phyloP scores from a whole-genome alignment of 2,329 filamentous ascomycete species.

The Corinectria fuckeliana region DNA sequence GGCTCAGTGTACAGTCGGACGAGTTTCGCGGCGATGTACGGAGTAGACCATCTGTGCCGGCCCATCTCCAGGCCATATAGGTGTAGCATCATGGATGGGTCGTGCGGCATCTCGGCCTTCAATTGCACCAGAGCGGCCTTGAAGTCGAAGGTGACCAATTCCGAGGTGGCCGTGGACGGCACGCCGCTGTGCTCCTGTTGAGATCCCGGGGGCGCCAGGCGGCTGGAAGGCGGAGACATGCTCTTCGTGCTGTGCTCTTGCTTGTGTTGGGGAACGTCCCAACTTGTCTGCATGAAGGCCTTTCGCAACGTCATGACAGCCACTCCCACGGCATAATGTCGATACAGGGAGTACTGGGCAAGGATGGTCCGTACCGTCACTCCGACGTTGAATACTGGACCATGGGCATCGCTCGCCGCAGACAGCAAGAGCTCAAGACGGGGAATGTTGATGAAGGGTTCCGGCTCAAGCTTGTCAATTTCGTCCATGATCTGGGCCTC shows the following conservation, averaged over 20 bases:
- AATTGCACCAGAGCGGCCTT: slow-evolving; percentile 83
- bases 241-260: slow-evolving; percentile 39
- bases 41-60: slow-evolving; percentile 84
- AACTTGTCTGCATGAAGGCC: slow-evolving; percentile 66
- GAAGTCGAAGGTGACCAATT: slow-evolving; percentile 82
- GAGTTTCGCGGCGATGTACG: slow-evolving; percentile 79
- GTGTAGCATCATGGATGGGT: slow-evolving; percentile 92
- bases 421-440: slow-evolving; percentile 86
- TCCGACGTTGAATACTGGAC: slow-evolving; percentile 86
- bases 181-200: slow-evolving; percentile 42
- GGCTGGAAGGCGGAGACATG: slow-evolving; percentile 36
- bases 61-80: slow-evolving; percentile 83
- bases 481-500: slow-evolving; percentile 93
- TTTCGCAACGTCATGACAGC: slow-evolving; percentile 77
- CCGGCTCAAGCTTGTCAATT: slow-evolving; percentile 80
- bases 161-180: slow-evolving; percentile 50
- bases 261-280: slow-evolving; percentile 46
- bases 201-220: slow-evolving; percentile 48
- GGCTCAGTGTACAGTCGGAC: slow-evolving; percentile 87
- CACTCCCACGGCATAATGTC: slow-evolving; percentile 88
- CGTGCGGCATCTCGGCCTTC: slow-evolving; percentile 85
- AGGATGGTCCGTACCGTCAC: slow-evolving; percentile 80
- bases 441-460: slow-evolving; percentile 86
- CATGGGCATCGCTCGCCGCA: slow-evolving; percentile 84
- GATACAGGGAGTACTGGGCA: slow-evolving; percentile 89